Evolutionary conservation across 2,329 filamentous ascomycete genomes (phyloP).

Genomic region (Ceratocystiopsis sp.): DNA sequence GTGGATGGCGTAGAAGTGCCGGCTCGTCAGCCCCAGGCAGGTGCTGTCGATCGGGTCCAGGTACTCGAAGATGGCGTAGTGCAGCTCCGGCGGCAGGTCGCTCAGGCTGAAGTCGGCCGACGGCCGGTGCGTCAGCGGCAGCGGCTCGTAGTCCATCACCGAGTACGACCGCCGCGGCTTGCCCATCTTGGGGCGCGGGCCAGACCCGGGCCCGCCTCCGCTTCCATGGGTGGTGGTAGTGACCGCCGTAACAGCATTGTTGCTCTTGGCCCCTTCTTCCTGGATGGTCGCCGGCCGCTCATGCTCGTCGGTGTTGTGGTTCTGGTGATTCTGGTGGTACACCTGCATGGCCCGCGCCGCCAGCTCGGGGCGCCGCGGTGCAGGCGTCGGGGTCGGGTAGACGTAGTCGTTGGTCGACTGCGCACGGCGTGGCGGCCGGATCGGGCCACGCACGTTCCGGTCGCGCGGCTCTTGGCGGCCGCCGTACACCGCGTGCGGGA

Average conservation of each 20-base stretch:
- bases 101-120: conserved; percentile 28
- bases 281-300: conserved; percentile 6
- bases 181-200: conserved; percentile 19
- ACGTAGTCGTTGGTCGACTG: conserved; percentile 30
- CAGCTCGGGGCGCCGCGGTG: too few species aligned
- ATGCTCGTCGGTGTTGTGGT: background rate
- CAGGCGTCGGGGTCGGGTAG: conserved; percentile 12
- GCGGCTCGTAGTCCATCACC: conserved; percentile 41
- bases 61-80: conserved; percentile 42
- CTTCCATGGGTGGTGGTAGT: background rate
- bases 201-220: background rate
- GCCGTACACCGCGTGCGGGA: too few species aligned
- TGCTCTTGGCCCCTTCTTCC: conserved; percentile 1
- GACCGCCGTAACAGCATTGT: background rate
- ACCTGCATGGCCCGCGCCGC: conserved; percentile 3
- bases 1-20: conserved; percentile 41
- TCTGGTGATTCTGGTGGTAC: background rate
- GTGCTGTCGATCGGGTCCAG: conserved; percentile 48
- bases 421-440: conserved; percentile 25
- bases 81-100: conserved; percentile 40
- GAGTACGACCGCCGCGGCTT: conserved; percentile 40
- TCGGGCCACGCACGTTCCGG: conserved; percentile 18
- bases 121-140: conserved; percentile 30
- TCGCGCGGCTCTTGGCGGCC: conserved; percentile 11
- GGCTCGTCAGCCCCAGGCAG: conserved; percentile 41